Base-by-base conservation (phyloP, 2,329 filamentous ascomycete genomes). In the Xylariaceae sp. region DNA sequence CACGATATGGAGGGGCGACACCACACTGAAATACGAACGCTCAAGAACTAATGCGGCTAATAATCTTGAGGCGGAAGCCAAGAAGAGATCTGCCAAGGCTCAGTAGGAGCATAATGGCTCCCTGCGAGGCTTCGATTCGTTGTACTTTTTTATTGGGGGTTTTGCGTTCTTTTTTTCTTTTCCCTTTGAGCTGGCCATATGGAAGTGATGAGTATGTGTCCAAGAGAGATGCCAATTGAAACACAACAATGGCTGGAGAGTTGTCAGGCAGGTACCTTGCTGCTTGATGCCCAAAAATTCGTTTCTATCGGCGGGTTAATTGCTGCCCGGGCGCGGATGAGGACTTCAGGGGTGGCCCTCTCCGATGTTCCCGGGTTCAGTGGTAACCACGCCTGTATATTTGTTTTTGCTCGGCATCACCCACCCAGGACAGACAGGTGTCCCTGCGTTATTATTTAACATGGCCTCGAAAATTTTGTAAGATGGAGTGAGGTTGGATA, bases 1-100 rank as follows among this genome's bases (percentile, higher is more conserved):
- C 55, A 99, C 94, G 23, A 88, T 85, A 74, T 97, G 92, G 87
- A 85, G 82, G 61, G 90, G 90, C 53, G 86, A 80, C 59, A 78
- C 78, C 13, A 66, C 67, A 42, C 58, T 74, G 17, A 76, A 75
- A 67, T 79, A 79, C 64, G 74, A 74, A 58, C 73, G 75, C 56
- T 74, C 76, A 47, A 74, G 74, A 58, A 62, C 73, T 53, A 77
- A 76, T 39, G 75, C 75, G 8, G 74, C 74, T 50, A 77, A 75
- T 64, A 62, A 62, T 51, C 11, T 71, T 4, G 62, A 68, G 78
- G 65, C 85, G 84, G 69, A 82, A 82, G 42, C 78, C 75, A 64
- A 77, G 58, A 70, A 70, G 42, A 56, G 56, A 35, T 68, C 69
- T 8, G 64, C 59, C 23, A 71, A 72, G 59, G 66, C 70, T 37